Base-by-base conservation (phyloP, 2,329 filamentous ascomycete genomes). In the Exophiala mesophila region DNA sequence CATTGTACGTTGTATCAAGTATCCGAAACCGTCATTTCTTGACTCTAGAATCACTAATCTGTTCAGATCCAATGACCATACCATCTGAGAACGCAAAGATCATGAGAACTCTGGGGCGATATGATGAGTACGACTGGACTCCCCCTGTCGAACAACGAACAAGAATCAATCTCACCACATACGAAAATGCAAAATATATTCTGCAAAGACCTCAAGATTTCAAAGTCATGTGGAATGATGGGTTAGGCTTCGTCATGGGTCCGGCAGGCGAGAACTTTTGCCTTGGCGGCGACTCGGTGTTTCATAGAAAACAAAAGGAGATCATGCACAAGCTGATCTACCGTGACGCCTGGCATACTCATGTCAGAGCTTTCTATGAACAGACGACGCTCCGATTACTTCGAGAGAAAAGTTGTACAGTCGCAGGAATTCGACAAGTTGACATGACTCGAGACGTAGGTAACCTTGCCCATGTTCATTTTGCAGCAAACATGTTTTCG, bases 21-120 rank as follows among this genome's bases (percentile, higher is more conserved):
- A n/a, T 23, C 7, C 10, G 4, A n/a, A n/a, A n/a, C 21, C 6
- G 35, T 26, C 21, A 10, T 38, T 7, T 16, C n/a, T n/a, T n/a
- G n/a, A n/a, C n/a, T n/a, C n/a, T n/a, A n/a, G n/a, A n/a, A n/a
- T n/a, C n/a, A n/a, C n/a, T n/a, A n/a, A n/a, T n/a, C n/a, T n/a
- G 4, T 17, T 30, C 13, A 50, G 47, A 83, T 58, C 85, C 81
- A 32, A 74, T 82, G 56, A 80, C 77, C 2, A 80, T 83, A 2
- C 86, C 87, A 0, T 68, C 70, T 0, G 85, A 89, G 59, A 92
- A 87, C 62, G 65, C 73, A 44, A 78, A 75, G 49, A 88, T 89
- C 49, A 72, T 88, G 51, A 78, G 75, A 31, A 71, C 78, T 34
- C 70, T 92, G 4, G 76, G 77, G 41, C 78, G 83, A 32, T 82